Evolutionary conservation across 2,329 filamentous ascomycete species (phyloP).

Genomic region (Rugonectria rugulosa): DNA sequence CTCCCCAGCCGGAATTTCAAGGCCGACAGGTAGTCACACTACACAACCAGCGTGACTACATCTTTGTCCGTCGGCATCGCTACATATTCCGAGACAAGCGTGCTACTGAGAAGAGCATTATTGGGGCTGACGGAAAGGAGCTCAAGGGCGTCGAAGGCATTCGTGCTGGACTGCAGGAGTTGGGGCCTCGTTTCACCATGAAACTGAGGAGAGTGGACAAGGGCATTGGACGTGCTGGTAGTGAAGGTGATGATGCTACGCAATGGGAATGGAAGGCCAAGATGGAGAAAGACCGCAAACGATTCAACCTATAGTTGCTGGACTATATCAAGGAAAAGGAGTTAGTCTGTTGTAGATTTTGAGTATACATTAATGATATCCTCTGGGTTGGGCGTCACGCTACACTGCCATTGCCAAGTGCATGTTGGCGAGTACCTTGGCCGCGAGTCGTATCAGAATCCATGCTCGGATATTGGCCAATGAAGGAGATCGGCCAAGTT

Average conservation of each 20-base stretch:
- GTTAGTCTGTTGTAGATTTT: background rate
- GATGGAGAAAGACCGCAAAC: constrained; percentile 93
- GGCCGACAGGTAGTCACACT: constrained; percentile 91
- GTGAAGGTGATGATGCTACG: constrained; percentile 75
- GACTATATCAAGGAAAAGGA: background rate
- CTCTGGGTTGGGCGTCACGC: background rate
- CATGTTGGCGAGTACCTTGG: background rate
- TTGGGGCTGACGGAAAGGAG: constrained; percentile 81
- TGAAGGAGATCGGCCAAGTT: no score
- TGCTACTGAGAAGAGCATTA: constrained; percentile 84
- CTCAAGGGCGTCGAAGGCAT: constrained; percentile 87
- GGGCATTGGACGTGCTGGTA: constrained; percentile 76
- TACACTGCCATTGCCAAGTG: background rate
- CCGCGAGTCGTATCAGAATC: no score
- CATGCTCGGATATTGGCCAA: no score
- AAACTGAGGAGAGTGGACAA: constrained; percentile 92
- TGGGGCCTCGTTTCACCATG: constrained; percentile 77
- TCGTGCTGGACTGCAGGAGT: constrained; percentile 85
- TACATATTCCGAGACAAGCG: constrained; percentile 94
- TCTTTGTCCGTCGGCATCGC: constrained; percentile 88
- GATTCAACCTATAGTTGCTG: constrained; percentile 79
- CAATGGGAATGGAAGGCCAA: constrained; percentile 97
- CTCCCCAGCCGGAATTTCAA: constrained; percentile 80
- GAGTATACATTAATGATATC: constrained; percentile 18
- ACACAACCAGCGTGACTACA: constrained; percentile 95